These are phyloP conservation scores for Phytophthora citrophthora DNA, from an alignment of 352 stramenopile species.

Conservation along the genomic window DNA sequence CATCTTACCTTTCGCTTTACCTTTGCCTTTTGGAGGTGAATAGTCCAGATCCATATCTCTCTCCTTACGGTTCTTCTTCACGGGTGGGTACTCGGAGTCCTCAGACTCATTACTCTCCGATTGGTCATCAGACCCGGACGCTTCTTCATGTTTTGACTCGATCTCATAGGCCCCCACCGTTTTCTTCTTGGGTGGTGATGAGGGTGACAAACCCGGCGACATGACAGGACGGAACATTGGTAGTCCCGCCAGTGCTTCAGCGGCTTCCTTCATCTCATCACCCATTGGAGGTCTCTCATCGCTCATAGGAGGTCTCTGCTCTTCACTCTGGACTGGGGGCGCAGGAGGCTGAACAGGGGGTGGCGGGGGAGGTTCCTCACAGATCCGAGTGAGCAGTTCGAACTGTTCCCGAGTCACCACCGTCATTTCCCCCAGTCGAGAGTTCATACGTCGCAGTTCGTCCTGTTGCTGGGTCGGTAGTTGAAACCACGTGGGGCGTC, in stretches of 20 bases:
- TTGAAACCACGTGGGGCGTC: constrained; percentile 37
- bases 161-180: neutral
- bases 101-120: constrained; percentile 10
- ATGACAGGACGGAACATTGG: constrained; percentile 32
- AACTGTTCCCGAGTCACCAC: constrained; percentile 28
- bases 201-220: constrained; percentile 23
- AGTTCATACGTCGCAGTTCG: constrained; percentile 29
- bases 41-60: constrained; percentile 22
- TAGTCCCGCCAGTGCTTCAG: constrained; percentile 40
- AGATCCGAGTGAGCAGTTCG: constrained; percentile 30
- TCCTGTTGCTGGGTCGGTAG: constrained; percentile 30
- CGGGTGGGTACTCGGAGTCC: constrained; percentile 2
- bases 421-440: constrained; percentile 27
- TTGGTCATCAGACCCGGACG: constrained; percentile 14
- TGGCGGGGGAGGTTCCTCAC: constrained; percentile 5
- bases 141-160: constrained; percentile 7
- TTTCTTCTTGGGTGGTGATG: constrained; percentile 13
- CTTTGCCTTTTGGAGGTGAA: constrained; percentile 32
- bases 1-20: constrained; percentile 27
- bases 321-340: neutral
- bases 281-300: constrained; percentile 24
- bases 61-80: constrained; percentile 9
- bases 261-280: constrained; percentile 43
- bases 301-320: constrained; percentile 10
- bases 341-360: neutral